A percentile compares a stretch with the other conserved stretches of the same genome.
These are phyloP conservation scores for Neofusicoccum umdonicola DNA, from an alignment of 2,329 filamentous ascomycete genomes.

Conservation along the genomic window DNA sequence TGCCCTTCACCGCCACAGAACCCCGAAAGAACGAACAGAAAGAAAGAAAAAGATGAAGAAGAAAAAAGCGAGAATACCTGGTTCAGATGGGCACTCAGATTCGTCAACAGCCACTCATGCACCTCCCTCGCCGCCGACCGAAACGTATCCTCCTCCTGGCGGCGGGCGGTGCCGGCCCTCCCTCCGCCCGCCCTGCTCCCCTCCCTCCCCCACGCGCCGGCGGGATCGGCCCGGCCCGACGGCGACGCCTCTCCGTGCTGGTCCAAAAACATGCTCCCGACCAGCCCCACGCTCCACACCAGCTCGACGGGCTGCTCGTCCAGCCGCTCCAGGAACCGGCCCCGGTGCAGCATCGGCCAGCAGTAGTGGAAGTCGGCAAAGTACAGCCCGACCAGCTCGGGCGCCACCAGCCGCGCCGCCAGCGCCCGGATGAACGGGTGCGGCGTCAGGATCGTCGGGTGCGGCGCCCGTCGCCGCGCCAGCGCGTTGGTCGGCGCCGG, in stretches of 20 bases:
- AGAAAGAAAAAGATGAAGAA: neutral
- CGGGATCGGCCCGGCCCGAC: too few relatives aligned
- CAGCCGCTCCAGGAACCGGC: neutral
- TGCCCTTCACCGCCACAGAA: neutral
- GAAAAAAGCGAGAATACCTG: neutral
- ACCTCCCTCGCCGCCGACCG: neutral
- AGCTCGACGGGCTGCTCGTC: neutral
- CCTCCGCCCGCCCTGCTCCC: too few relatives aligned
- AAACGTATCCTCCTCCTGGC: neutral
- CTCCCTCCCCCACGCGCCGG: too few relatives aligned
- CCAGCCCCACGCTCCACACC: neutral
- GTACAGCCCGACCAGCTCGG: neutral
- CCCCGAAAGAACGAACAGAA: neutral
- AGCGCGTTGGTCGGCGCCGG: neutral
- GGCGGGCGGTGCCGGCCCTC: too few relatives aligned
- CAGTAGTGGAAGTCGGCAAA: neutral
- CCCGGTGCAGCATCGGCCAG: constrained; percentile 1
- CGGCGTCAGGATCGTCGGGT: neutral
- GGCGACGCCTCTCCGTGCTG: too few relatives aligned
- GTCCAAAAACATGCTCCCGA: neutral
- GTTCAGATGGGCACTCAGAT: neutral
- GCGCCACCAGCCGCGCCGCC: neutral
- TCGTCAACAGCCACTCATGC: neutral
- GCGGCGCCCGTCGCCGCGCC: neutral
- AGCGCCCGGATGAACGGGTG: neutral